phyloP scores from a whole-genome alignment of 352 stramenopile genomes.

The Aphanomyces stellatus region DNA sequence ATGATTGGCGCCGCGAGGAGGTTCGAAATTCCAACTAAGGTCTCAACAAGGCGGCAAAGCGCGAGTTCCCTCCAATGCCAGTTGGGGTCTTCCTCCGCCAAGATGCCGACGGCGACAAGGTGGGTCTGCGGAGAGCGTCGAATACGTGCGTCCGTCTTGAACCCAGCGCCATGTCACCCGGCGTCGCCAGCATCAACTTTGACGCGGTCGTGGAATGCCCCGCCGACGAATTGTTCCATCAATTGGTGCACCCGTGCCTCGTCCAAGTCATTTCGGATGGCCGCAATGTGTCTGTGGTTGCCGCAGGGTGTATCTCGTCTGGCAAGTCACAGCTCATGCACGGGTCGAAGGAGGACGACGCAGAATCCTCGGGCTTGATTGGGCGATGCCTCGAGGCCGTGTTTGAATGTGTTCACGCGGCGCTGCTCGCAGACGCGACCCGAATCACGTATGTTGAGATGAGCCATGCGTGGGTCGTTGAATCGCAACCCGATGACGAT shows the following conservation, averaged over 20 bases:
- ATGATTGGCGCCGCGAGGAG: too few species aligned
- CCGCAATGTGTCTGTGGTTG: conserved; percentile 33
- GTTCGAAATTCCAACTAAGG: too few species aligned
- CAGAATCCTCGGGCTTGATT: conserved; percentile 26
- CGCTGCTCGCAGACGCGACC: not conserved
- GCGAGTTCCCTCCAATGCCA: too few species aligned
- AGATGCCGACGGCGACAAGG: not conserved
- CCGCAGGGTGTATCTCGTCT: conserved; percentile 32
- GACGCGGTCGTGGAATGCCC: conserved; percentile 53
- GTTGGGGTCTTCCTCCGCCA: conserved; percentile 7
- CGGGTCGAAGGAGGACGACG: conserved; percentile 25
- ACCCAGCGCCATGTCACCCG: conserved; percentile 65
- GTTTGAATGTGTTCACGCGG: not conserved
- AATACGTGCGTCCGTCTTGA: conserved; percentile 54
- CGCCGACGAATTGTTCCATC: conserved; percentile 36
- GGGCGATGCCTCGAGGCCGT: conserved; percentile 18
- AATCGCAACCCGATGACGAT: not conserved
- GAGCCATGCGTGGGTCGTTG: not conserved
- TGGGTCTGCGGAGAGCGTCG: conserved; percentile 49
- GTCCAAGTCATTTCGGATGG: conserved; percentile 27
- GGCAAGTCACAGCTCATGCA: conserved; percentile 63
- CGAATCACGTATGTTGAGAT: not conserved
- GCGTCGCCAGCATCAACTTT: conserved; percentile 68
- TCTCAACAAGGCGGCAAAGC: too few species aligned
- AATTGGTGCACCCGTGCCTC: conserved; percentile 29